Evolutionary conservation across 768 basidiomycete species (phyloP), one percentile per base, ranked within the genome.

Genomic region (Strobilomyces echinocephalus): DNA sequence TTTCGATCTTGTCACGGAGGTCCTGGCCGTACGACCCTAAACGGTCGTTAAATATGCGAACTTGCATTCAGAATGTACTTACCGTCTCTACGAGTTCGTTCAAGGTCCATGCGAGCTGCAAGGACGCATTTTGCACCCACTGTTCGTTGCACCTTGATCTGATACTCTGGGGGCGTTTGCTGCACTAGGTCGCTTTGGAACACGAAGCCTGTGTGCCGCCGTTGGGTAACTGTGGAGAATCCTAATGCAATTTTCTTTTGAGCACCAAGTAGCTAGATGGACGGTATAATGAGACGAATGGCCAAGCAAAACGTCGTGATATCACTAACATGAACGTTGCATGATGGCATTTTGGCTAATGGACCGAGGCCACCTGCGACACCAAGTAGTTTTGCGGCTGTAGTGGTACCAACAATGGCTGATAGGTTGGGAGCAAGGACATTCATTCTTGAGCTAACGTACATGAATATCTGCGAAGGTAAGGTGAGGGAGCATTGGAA

Each of bases 401-500:
- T 95, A 63, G 90, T 93, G 54, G 97, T 97, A 72, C 97, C 95
- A 75, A 98, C 91, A 73, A 99, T 97, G 72, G 91, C 88, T 65
- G 94, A 95, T 68, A 99, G 83, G 72, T 99, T 99, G 65, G 97
- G 97, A 62, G 97, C 95, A 66, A 99, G 87, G 53, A 93, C 83
- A 75, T 92, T 91, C 92, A 99, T 98, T 76, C 97, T 83, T 63
- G 92, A 95, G 78, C 95, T 95, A 71, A 99, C 97, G 81, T 98
- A 99, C 79, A 90, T 87, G 74, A 98, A 95, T 63, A 98, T 99
- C 89, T 95, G 64, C 2, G 52, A 42, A 6, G 36, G 31, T 46
- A 36, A n/a, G 18, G 47, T 42, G 34, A 51, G 57, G 38, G 36
- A 41, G 46, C 8, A 16, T 39, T 46, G 49, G 45, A 39, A 18